phyloP scores from a whole-genome alignment of 1,284 basidiomycete genomes.

The Paramarasmius palmivorus region DNA sequence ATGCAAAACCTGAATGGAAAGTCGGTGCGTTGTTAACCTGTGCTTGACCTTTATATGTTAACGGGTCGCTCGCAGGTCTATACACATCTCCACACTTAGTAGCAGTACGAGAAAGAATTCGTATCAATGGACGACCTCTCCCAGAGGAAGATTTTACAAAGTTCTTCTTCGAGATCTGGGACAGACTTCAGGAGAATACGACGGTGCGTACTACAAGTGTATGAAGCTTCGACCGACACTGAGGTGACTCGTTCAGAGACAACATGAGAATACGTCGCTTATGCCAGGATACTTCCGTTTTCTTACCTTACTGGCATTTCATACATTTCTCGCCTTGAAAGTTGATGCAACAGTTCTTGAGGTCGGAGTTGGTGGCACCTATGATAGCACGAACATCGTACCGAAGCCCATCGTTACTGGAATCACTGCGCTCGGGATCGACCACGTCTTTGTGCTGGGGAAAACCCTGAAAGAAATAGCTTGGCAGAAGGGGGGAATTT shows the following conservation, averaged over 20 bases:
- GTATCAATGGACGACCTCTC: slow-evolving; percentile 89
- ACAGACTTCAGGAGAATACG: slow-evolving; percentile 73
- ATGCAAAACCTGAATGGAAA: slow-evolving; percentile 66
- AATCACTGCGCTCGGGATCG: slow-evolving; percentile 88
- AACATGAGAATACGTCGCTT: slow-evolving; percentile 56
- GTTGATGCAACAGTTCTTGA: slow-evolving; percentile 93
- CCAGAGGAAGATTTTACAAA: slow-evolving; percentile 87
- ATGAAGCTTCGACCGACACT: slow-evolving; percentile 1
- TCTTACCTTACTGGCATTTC: slow-evolving; percentile 90
- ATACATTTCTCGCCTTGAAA: slow-evolving; percentile 81
- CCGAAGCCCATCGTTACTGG: slow-evolving; percentile 89
- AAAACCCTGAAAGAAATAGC: slow-evolving; percentile 91
- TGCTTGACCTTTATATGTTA: not conserved
- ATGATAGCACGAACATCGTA: slow-evolving; percentile 97
- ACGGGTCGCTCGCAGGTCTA: slow-evolving; percentile 74
- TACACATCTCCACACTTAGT: slow-evolving; percentile 98
- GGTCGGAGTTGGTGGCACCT: slow-evolving; percentile 94
- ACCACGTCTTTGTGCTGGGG: slow-evolving; percentile 91
- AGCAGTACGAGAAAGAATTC: slow-evolving; percentile 93
- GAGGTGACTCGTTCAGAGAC: slow-evolving; percentile 39
- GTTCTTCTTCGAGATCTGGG: slow-evolving; percentile 98
- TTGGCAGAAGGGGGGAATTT: slow-evolving; percentile 96
- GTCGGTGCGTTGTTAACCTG: slow-evolving; percentile 48
- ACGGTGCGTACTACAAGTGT: slow-evolving; percentile 40
- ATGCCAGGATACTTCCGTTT: slow-evolving; percentile 96